A percentile compares a stretch with the other conserved stretches of the same genome.
Conservation (phyloP, 805 yeast genomes). For the Kluyveromyces wickerhamii region DNA sequence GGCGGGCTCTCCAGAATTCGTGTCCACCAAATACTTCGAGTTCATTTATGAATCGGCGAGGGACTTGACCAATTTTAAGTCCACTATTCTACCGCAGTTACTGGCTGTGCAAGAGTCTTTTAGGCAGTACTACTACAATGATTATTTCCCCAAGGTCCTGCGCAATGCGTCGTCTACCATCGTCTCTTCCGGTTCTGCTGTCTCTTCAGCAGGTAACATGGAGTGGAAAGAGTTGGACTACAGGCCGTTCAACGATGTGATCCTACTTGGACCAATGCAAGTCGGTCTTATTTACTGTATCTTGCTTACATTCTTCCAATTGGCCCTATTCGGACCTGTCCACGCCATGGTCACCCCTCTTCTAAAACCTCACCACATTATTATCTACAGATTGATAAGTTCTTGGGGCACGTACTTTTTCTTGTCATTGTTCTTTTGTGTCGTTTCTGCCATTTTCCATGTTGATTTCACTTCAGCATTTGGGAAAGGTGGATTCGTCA, state of each 20-base stretch:
- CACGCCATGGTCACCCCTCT: constrained; percentile 43
- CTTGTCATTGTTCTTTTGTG: constrained; percentile 48
- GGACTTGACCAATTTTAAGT: constrained; percentile 43
- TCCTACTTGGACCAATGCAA: constrained; percentile 58
- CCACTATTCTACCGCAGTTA: constrained; percentile 40
- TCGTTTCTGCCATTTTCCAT: constrained; percentile 62
- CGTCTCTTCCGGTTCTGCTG: constrained; percentile 3
- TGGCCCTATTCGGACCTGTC: constrained; percentile 47
- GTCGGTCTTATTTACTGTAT: constrained; percentile 69
- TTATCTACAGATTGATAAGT: constrained; percentile 43
- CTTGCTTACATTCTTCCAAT: constrained; percentile 65
- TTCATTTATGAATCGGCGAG: constrained; percentile 55
- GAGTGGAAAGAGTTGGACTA: constrained; percentile 35
- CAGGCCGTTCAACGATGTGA: constrained; percentile 43
- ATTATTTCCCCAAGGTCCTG: constrained; percentile 24
- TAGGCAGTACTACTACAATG: constrained; percentile 20
- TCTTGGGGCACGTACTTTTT: constrained; percentile 49
- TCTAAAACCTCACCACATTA: constrained; percentile 37
- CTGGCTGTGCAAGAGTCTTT: constrained; percentile 27
- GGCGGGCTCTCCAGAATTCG: constrained; percentile 13
- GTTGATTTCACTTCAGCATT: constrained; percentile 49
- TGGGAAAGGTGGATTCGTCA: constrained; percentile 64
- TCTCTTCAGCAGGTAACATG: constrained; percentile 25
- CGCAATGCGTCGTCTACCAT: constrained; percentile 19
- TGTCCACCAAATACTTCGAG: constrained; percentile 26